Conservation (phyloP, 768 basidiomycete genomes). For the Clavaria fumosa region DNA sequence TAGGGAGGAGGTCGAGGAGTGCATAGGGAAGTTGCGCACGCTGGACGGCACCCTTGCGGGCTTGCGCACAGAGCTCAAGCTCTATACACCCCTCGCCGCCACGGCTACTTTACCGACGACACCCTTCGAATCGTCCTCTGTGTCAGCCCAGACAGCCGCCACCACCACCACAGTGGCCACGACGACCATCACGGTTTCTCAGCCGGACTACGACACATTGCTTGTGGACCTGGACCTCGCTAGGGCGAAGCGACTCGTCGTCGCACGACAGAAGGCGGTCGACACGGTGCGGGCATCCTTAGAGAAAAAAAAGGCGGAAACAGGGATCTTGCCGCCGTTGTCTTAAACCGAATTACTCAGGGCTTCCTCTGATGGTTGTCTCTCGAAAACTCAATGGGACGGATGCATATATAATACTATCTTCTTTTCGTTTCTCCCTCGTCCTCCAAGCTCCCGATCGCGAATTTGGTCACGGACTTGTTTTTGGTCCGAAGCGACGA, state of each 20-base stretch:
- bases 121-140: not conserved
- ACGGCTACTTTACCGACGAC: conserved; percentile 15
- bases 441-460: no score
- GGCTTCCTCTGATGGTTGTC: no score
- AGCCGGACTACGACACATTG: conserved; percentile 35
- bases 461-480: no score
- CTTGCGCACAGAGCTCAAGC: conserved; percentile 36
- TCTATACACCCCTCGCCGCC: no score
- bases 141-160: not conserved
- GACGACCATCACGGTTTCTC: conserved; percentile 12
- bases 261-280: conserved; percentile 55
- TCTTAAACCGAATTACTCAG: no score
- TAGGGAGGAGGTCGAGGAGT: conserved; percentile 53
- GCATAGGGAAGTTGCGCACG: conserved; percentile 35
- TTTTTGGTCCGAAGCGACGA: no score
- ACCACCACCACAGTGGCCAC: not conserved
- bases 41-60: conserved; percentile 46
- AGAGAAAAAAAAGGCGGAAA: conserved; percentile 18
- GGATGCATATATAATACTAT: no score
- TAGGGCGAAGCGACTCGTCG: conserved; percentile 52
- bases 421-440: no score
- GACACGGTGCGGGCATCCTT: conserved; percentile 43
- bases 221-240: conserved; percentile 30
- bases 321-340: not conserved
- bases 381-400: no score